Evolutionary conservation across 169 alveolate genomes (phyloP).

Genomic region (Plasmodium gaboni): DNA sequence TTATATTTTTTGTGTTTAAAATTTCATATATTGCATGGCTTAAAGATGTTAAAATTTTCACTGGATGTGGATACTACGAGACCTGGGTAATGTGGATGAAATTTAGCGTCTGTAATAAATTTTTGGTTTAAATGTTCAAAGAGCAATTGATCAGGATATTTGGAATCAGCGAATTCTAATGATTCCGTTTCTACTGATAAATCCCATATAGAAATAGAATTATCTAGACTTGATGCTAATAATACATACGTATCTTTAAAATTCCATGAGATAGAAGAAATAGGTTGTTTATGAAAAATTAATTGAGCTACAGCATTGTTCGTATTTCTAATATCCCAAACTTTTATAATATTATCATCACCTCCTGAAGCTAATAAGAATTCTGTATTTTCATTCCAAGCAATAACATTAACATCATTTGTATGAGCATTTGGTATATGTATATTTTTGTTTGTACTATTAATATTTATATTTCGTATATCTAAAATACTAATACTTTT

Average conservation of each 20-base stretch:
- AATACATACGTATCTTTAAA: slow-evolving; percentile 83
- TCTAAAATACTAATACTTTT: slow-evolving; percentile 76
- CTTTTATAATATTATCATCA: slow-evolving; percentile 53
- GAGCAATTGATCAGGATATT: slow-evolving; percentile 83
- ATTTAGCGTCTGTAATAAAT: slow-evolving; percentile 84
- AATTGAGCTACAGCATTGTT: slow-evolving; percentile 26
- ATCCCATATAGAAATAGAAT: slow-evolving; percentile 86
- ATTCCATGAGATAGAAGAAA: slow-evolving; percentile 84
- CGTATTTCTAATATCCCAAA: slow-evolving; percentile 53
- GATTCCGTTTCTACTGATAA: slow-evolving; percentile 83
- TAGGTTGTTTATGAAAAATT: slow-evolving; percentile 42
- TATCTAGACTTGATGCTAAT: slow-evolving; percentile 81
- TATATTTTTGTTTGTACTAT: slow-evolving; percentile 4
- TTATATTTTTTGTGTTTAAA: too few species aligned
- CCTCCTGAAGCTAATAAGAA: slow-evolving; percentile 72
- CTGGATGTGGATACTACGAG: slow-evolving; percentile 81
- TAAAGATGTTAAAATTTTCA: slow-evolving; percentile 84
- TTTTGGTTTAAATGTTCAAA: slow-evolving; percentile 86
- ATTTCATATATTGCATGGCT: slow-evolving; percentile 77
- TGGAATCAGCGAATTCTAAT: slow-evolving; percentile 11
- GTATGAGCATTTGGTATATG: slow-evolving; percentile 73
- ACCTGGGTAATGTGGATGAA: slow-evolving; percentile 85
- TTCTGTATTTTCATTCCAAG: slow-evolving; percentile 57
- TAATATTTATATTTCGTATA: slow-evolving; percentile 8
- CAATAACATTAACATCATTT: slow-evolving; percentile 56